Conservation (phyloP, 352 stramenopile genomes). For the Globisporangium uncinulatum region DNA sequence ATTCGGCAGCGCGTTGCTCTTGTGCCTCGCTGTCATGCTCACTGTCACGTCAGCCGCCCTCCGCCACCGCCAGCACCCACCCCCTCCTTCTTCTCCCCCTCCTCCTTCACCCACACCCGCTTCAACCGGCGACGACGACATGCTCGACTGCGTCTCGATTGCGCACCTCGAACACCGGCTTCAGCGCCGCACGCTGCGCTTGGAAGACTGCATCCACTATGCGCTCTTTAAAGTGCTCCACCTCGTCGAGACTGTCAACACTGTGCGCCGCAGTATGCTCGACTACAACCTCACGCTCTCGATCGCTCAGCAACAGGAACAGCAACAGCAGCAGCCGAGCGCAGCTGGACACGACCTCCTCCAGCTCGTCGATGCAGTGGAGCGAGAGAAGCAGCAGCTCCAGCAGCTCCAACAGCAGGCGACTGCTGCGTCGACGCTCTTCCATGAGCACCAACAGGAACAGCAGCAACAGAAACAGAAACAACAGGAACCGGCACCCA, state of each 20-base stretch:
- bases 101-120: neutral
- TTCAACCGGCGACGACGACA: constrained; percentile 8
- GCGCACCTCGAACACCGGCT: constrained; percentile 11
- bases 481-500: no score
- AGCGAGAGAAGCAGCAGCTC: constrained; percentile 2
- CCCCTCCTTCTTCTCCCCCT: neutral
- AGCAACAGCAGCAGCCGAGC: neutral
- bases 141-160: constrained; percentile 12
- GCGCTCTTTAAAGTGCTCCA: constrained; percentile 92
- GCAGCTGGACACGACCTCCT: constrained; percentile 9
- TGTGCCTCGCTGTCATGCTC: constrained; percentile 7
- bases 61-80: neutral
- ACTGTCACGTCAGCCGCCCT: neutral
- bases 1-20: constrained; percentile 10
- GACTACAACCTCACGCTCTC: constrained; percentile 11
- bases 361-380: constrained; percentile 7
- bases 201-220: constrained; percentile 39
- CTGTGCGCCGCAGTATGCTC: constrained; percentile 15
- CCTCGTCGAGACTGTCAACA: constrained; percentile 10
- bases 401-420: neutral
- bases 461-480: no score
- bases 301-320: neutral
- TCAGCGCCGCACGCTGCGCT: constrained; percentile 1
- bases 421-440: no score
- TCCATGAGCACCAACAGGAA: no score